Evolutionary conservation across 192 early-diverging fungal genomes (phyloP).

Genomic region (Podila epicladia): DNA sequence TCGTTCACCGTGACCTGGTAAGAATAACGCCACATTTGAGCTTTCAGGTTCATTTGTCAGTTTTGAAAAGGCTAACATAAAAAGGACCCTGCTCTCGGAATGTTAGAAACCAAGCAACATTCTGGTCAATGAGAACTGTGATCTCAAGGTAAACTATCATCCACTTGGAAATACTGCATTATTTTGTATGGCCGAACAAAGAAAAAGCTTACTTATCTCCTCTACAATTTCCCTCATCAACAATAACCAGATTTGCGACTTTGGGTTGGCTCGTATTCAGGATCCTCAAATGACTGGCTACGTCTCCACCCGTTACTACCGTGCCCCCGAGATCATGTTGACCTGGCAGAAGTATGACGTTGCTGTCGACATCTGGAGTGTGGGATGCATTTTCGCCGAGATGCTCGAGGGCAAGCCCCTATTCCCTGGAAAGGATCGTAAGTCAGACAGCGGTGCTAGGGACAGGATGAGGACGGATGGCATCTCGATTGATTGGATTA

Average conservation of each 20-base stretch:
- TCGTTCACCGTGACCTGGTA: conserved; percentile 94
- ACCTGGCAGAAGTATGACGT: conserved; percentile 98
- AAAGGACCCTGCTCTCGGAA: neutral
- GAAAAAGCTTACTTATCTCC: no score
- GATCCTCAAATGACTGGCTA: conserved; percentile 98
- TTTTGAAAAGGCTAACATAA: no score
- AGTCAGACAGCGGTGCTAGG: conserved; percentile 18
- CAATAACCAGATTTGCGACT: conserved; percentile 85
- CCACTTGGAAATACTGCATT: no score
- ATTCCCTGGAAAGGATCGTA: conserved; percentile 95
- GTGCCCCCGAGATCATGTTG: conserved; percentile 98
- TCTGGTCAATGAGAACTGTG: conserved; percentile 97
- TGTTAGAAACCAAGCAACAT: conserved; percentile 85
- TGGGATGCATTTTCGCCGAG: conserved; percentile 95
- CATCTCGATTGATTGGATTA: no score
- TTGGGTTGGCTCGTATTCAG: conserved; percentile 94
- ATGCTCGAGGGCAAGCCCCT: conserved; percentile 95
- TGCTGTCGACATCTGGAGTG: conserved; percentile 96
- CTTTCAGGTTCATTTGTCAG: neutral
- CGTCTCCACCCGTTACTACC: conserved; percentile 96
- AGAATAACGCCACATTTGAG: neutral
- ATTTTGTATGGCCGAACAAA: no score
- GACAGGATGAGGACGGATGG: no score
- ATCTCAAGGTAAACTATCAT: conserved; percentile 72
- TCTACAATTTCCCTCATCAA: no score